Evolutionary conservation across 75 land plant species (phyloP).

Genomic region (Isoetes taiwanensis): DNA sequence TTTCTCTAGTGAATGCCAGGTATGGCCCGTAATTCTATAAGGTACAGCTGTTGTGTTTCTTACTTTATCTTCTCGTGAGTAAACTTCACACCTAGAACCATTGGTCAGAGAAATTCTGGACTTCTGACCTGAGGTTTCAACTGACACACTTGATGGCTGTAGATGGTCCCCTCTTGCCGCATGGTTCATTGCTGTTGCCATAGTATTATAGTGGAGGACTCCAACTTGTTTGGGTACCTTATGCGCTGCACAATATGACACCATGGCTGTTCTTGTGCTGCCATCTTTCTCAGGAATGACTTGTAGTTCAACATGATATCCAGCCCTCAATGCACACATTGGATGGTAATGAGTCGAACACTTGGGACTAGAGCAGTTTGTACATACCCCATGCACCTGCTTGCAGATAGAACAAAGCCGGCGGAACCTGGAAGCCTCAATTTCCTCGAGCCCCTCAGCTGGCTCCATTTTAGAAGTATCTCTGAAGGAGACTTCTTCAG

Average conservation of each 20-base stretch:
- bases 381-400: constrained; percentile 93
- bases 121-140: too few species aligned
- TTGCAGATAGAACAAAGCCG: constrained; percentile 91
- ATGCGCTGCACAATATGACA: constrained; percentile 79
- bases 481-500: constrained; percentile 64
- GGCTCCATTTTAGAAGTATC: constrained; percentile 86
- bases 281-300: constrained; percentile 53
- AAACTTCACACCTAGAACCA: too few species aligned
- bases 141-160: too few species aligned
- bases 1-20: constrained; percentile 39
- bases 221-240: too few species aligned
- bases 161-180: too few species aligned
- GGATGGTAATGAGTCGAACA: constrained; percentile 79
- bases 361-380: constrained; percentile 47
- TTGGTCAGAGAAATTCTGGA: too few species aligned
- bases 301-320: constrained; percentile 93
- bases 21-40: constrained; percentile 50
- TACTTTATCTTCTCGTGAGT: too few species aligned
- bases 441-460: constrained; percentile 77
- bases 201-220: too few species aligned
- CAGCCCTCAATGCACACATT: constrained; percentile 94
- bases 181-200: too few species aligned
- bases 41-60: constrained; percentile 20
- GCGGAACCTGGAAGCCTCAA: constrained; percentile 48
- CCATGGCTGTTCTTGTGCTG: constrained; percentile 47